Percentiles rank a stretch among this genome's conserved stretches.
Evolutionary conservation across 139 green algal genomes (phyloP).

Genomic region (Nannochloris sp.): DNA sequence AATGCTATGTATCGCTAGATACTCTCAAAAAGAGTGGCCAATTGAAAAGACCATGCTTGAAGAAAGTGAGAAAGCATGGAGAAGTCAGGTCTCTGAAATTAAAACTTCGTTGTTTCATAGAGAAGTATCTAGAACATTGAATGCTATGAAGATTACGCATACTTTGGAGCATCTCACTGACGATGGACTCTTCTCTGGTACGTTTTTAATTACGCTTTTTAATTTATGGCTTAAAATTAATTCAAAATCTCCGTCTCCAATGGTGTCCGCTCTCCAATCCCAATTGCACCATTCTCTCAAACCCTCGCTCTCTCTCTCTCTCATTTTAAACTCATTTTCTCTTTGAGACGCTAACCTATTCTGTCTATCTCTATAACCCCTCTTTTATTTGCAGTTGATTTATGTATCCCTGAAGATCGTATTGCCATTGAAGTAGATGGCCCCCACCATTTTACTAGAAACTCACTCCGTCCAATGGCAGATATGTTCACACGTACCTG

Average conservation of each 20-base stretch:
- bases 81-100: not conserved
- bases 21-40: not conserved
- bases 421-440: constrained; percentile 49
- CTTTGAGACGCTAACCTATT: too few species aligned
- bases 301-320: too few species aligned
- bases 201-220: not conserved
- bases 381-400: constrained; percentile 43
- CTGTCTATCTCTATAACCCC: too few species aligned
- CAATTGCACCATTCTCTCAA: too few species aligned
- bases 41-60: not conserved
- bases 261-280: too few species aligned
- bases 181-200: constrained; percentile 32
- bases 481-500: constrained; percentile 4
- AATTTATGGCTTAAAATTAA: not conserved
- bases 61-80: not conserved
- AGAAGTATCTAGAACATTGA: constrained; percentile 31
- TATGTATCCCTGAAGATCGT: constrained; percentile 25
- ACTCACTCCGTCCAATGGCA: constrained; percentile 31
- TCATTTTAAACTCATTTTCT: too few species aligned
- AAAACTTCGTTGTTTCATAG: constrained; percentile 30
- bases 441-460: constrained; percentile 46
- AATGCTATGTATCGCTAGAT: not conserved
- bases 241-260: not conserved
- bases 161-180: constrained; percentile 28
- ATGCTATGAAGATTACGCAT: constrained; percentile 24